Evolutionary conservation across 306 rosid genomes (phyloP), one percentile per base, ranked within the genome.

Genomic region (Malus asiatica): DNA sequence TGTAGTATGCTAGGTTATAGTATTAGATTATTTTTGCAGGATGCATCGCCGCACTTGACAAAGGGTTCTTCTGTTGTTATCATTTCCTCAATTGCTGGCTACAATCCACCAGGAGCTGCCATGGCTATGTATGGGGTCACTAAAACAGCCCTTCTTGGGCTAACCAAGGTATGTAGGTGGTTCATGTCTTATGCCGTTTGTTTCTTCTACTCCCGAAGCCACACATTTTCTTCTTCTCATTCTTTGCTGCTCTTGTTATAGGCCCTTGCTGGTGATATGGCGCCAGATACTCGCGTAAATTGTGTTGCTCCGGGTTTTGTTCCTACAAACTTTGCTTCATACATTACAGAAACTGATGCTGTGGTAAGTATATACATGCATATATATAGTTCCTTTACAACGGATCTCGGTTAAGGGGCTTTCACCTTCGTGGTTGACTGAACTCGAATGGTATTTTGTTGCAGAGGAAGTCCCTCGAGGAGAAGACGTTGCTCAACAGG

Each of bases 111-210:
- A 10, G 7, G 7, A 14, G 45, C 91, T 75, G 23, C 90, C 78
- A 68, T 92, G 97, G 97, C 98, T 80, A 90, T 96, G 99, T 96
- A 96, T 83, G 99, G 98, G 46, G 99, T 96, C 76, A 92, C 99
- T 76, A 96, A 96, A 84, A 96, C 99, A 15, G 98, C 98, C 51
- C 99, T 96, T 68, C 78, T 96, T 42, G 99, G 98, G 78, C 93
- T 96, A 71, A 84, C 97, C 66, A 96, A 96, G 91, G 99, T 92
- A 35, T 3, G 78, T 82, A 73, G 55, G 42, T 73, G 52, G 62
- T 73, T 77, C 11, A 33, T 44, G 46, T 59, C 51, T 19, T 33
- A 23, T 27, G 8, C 27, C 64, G 23, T 72, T 48, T 35, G 35
- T 61, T 78, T 71, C 71, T 71, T 71, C 22, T 72, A 10, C 38